Percentiles rank a stretch among this genome's conserved stretches.
Conservation (phyloP, 768 basidiomycete species). For the Lactarius sanguifluus region DNA sequence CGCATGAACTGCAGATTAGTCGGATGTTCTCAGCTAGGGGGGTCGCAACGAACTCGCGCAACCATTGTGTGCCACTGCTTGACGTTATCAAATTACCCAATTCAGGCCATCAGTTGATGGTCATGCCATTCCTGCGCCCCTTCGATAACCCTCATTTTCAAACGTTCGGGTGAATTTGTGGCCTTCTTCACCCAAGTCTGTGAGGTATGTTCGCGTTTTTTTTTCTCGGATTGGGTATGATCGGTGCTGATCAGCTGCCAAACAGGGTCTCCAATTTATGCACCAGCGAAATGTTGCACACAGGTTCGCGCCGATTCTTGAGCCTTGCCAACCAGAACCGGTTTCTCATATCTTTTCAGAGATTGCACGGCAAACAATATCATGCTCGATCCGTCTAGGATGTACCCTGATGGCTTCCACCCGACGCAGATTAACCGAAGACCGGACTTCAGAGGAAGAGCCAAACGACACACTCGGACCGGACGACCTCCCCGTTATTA, state of each 20-base stretch:
- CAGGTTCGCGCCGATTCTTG: slow-evolving; percentile 18
- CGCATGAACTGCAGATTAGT: slow-evolving; percentile 19
- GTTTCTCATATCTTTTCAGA: neutral
- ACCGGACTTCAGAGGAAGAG: slow-evolving; percentile 17
- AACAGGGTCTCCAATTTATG: slow-evolving; percentile 32
- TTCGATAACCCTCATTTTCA: slow-evolving; percentile 32
- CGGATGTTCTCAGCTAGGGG: too few species aligned
- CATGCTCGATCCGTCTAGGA: slow-evolving; percentile 22
- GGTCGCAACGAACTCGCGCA: too few species aligned
- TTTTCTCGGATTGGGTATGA: neutral
- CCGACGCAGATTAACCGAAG: slow-evolving; percentile 15
- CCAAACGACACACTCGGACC: slow-evolving; percentile 32
- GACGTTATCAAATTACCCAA: too few species aligned
- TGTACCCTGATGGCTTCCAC: slow-evolving; percentile 23
- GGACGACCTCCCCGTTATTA: slow-evolving; percentile 33
- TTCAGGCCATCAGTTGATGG: slow-evolving; percentile 19
- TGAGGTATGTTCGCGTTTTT: slow-evolving; percentile 23
- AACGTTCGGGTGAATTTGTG: slow-evolving; percentile 33
- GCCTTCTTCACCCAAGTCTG: slow-evolving; percentile 32
- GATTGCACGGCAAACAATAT: slow-evolving; percentile 24
- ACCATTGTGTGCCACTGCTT: too few species aligned
- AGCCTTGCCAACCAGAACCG: neutral
- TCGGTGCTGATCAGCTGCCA: neutral
- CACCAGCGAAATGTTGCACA: slow-evolving; percentile 31
- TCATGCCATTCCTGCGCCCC: slow-evolving; percentile 31